Evolutionary conservation across 2,329 filamentous ascomycete species (phyloP).

Genomic region (Coleophoma cylindrospora): DNA sequence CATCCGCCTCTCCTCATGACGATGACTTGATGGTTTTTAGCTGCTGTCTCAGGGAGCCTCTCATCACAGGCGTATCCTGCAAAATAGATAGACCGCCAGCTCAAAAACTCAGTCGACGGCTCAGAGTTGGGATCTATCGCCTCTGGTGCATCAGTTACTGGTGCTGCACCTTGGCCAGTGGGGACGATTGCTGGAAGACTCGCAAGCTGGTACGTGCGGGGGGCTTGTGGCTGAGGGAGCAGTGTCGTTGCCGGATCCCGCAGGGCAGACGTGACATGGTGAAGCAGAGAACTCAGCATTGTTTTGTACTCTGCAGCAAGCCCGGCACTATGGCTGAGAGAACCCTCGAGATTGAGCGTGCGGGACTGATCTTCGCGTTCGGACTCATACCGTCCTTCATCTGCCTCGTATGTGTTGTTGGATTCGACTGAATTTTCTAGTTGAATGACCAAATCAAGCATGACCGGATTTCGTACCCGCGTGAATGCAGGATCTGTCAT

Average conservation of each 20-base stretch:
- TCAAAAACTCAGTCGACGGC: constrained; percentile 37
- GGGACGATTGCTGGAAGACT: constrained; percentile 42
- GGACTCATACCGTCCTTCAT: constrained; percentile 15
- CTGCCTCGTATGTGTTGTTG: constrained; percentile 13
- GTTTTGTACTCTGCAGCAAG: constrained; percentile 26
- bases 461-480: constrained; percentile 65
- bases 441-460: constrained; percentile 68
- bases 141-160: constrained; percentile 56
- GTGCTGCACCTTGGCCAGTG: constrained; percentile 57
- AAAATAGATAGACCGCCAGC: constrained; percentile 68
- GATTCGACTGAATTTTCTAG: constrained; percentile 18
- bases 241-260: constrained; percentile 36
- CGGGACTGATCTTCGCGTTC: constrained; percentile 10
- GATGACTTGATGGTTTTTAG: constrained; percentile 65
- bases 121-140: constrained; percentile 28
- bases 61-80: constrained; percentile 60
- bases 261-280: constrained; percentile 44
- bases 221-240: constrained; percentile 27
- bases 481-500: constrained; percentile 82
- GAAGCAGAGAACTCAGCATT: constrained; percentile 39
- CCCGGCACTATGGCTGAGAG: constrained; percentile 8
- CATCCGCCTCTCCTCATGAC: constrained; percentile 80
- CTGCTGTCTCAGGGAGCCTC: constrained; percentile 45
- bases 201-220: constrained; percentile 22
- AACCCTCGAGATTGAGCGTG: constrained; percentile 11